Evolutionary conservation across 768 basidiomycete species (phyloP).

Genomic region (Tephrocybe sp.): DNA sequence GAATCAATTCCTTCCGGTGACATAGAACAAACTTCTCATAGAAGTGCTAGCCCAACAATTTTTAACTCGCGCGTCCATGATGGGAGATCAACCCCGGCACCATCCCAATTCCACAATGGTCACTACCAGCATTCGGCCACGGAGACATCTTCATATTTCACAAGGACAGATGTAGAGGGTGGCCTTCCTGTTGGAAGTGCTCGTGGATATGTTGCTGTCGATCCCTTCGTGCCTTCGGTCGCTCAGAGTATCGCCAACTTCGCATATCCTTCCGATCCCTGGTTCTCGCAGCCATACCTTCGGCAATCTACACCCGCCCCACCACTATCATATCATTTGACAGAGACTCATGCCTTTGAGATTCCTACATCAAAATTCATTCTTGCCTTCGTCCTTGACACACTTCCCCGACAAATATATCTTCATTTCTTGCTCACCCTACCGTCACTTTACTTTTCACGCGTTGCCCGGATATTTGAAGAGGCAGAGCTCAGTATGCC

Average conservation of each 20-base stretch:
- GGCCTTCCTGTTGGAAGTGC: background rate
- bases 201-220: background rate
- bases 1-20: too few relatives aligned
- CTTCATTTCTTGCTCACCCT: slow-evolving; percentile 49
- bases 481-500: slow-evolving; percentile 60
- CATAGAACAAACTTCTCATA: too few relatives aligned
- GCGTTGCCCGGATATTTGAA: slow-evolving; percentile 63
- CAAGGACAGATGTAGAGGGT: background rate
- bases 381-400: slow-evolving; percentile 19
- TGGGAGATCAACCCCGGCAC: background rate
- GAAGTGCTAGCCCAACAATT: background rate
- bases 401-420: slow-evolving; percentile 28
- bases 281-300: background rate
- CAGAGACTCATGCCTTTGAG: background rate
- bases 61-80: background rate
- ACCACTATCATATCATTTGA: background rate
- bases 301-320: background rate
- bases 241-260: background rate
- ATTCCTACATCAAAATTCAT: background rate
- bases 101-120: background rate
- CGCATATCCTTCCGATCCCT: background rate
- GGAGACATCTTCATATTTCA: background rate
- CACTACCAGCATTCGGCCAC: too few relatives aligned
- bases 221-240: slow-evolving; percentile 1
- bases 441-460: slow-evolving; percentile 64